Evolutionary conservation across 139 green algal species (phyloP).

Genomic region (Coccomyxa sp.): DNA sequence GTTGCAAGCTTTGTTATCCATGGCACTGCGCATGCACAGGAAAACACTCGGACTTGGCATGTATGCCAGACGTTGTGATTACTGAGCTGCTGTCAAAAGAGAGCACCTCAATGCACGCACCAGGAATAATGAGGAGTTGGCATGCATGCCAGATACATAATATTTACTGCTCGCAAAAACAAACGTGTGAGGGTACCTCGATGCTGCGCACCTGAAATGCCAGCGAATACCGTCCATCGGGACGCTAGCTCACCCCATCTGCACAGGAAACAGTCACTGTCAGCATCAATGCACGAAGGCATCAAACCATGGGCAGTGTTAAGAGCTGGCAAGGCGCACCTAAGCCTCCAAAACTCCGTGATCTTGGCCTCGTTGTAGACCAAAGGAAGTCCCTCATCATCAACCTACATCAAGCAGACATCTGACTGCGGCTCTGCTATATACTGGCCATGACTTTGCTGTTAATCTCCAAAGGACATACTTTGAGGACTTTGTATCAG

Average conservation of each 20-base stretch:
- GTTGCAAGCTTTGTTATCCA: conserved; percentile 75
- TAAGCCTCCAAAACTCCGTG: conserved; percentile 55
- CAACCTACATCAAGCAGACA: conserved; percentile 28
- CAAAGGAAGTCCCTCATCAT: conserved; percentile 63
- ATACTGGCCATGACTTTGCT: not conserved
- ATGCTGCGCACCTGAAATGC: conserved; percentile 39
- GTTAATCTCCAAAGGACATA: not conserved
- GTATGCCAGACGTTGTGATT: no score
- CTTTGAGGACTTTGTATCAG: not conserved
- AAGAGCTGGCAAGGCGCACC: not conserved
- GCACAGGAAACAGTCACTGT: conserved; percentile 5
- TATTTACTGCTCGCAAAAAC: no score
- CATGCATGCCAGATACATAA: no score
- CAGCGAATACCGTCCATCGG: conserved; percentile 60
- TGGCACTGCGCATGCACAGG: conserved; percentile 30
- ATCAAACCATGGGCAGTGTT: not conserved
- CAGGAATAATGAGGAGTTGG: no score
- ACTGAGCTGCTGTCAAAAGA: no score
- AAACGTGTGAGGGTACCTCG: no score
- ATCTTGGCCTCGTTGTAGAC: conserved; percentile 77
- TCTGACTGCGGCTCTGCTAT: not conserved
- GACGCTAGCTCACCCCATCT: conserved; percentile 58
- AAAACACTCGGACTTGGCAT: no score
- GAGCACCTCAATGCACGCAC: no score
- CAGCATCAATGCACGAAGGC: not conserved